These are phyloP conservation scores for Penicillium aurantiogriseum DNA, from an alignment of 2,329 filamentous ascomycete genomes.

Conservation along the genomic window DNA sequence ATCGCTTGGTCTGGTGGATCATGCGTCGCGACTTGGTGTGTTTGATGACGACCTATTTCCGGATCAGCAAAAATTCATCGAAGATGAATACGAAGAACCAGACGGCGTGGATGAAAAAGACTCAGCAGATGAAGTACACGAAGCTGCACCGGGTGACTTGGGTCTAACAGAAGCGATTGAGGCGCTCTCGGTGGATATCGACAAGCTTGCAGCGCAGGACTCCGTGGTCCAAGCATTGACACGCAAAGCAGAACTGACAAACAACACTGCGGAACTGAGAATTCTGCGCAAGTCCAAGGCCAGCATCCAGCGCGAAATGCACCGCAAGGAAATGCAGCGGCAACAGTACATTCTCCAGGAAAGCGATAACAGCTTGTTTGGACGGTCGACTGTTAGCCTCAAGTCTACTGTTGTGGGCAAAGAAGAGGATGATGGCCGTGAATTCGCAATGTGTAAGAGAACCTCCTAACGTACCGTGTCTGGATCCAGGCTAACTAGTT, in stretches of 20 bases:
- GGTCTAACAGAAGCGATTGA: conserved; percentile 91
- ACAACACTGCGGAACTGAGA: conserved; percentile 88
- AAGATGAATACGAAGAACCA: conserved; percentile 79
- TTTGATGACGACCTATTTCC: conserved; percentile 94
- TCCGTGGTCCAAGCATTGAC: conserved; percentile 88
- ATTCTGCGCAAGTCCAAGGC: conserved; percentile 92
- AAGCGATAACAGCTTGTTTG: conserved; percentile 95
- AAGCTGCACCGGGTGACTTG: conserved; percentile 91
- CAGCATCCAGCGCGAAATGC: conserved; percentile 87
- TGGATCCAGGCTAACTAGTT: conserved; percentile 16
- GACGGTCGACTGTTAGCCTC: conserved; percentile 83
- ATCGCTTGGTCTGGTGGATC: conserved; percentile 85
- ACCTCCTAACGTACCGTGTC: neutral
- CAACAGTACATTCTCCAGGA: conserved; percentile 98
- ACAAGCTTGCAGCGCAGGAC: conserved; percentile 82
- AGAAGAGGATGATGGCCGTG: conserved; percentile 89
- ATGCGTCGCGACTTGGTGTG: conserved; percentile 82
- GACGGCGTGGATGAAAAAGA: conserved; percentile 59
- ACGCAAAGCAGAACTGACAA: conserved; percentile 92
- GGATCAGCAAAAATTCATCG: conserved; percentile 75
- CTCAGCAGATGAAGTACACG: conserved; percentile 79
- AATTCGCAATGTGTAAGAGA: conserved; percentile 76
- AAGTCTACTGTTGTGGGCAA: conserved; percentile 89
- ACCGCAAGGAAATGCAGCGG: conserved; percentile 89
- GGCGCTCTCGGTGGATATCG: conserved; percentile 82